Conservation (phyloP, 257 asterid species). For the Jaltomata sinuosa region DNA sequence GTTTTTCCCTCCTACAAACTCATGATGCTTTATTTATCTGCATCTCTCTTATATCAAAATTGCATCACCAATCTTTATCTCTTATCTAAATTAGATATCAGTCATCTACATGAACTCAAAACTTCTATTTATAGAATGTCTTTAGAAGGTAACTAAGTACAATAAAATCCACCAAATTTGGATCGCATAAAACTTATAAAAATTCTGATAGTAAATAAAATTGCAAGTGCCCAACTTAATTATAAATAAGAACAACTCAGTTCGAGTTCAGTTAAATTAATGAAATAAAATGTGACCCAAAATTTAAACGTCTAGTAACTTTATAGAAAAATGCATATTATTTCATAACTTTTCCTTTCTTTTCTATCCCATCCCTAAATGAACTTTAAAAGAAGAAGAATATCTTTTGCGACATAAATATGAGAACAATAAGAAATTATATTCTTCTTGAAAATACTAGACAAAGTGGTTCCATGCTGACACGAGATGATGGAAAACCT, state of each 20-base stretch:
- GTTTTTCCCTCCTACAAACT: neutral
- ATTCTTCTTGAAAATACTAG: neutral
- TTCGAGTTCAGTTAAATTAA: no score
- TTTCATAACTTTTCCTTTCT: neutral
- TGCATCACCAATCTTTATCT: neutral
- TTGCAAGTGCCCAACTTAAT: no score
- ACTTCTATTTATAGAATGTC: neutral
- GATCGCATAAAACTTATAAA: neutral
- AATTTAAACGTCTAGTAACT: no score
- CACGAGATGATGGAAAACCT: neutral
- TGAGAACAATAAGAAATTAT: no score
- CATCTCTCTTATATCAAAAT: no score
- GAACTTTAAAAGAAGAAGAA: neutral
- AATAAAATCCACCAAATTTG: neutral
- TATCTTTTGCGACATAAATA: no score
- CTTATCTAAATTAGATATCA: no score
- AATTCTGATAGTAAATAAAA: neutral
- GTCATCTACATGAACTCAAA: no score
- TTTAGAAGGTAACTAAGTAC: neutral
- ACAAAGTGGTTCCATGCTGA: neutral
- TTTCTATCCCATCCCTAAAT: neutral
- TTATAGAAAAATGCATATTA: neutral
- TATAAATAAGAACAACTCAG: no score
- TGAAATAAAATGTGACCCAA: no score
- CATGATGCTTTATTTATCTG: neutral